phyloP scores from a whole-genome alignment of 1,284 basidiomycete genomes.

The Trametes polyzona region DNA sequence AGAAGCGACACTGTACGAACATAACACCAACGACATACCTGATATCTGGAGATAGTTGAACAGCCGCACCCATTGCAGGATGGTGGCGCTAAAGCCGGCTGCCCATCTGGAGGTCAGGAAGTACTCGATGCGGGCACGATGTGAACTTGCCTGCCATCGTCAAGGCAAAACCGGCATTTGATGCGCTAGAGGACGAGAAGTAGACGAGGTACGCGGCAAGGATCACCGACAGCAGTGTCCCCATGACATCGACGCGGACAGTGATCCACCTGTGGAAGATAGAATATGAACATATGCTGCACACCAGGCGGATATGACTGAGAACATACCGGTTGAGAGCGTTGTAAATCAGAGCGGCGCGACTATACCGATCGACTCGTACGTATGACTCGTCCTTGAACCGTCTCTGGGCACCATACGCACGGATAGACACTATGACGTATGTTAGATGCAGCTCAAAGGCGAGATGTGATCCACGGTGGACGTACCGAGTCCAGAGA shows the following conservation, averaged over 20 bases:
- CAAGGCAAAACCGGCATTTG: conserved; percentile 53
- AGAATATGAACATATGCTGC: neutral
- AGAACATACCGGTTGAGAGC: conserved; percentile 52
- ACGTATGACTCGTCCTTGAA: conserved; percentile 49
- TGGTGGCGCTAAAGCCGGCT: conserved; percentile 60
- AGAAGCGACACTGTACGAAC: neutral
- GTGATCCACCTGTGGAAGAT: conserved; percentile 20
- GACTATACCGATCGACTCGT: conserved; percentile 53
- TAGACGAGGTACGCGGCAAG: conserved; percentile 62
- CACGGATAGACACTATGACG: conserved; percentile 58
- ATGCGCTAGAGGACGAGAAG: conserved; percentile 42
- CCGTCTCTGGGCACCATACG: conserved; percentile 54
- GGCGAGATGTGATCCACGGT: too few species aligned
- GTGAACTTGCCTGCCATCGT: conserved; percentile 46
- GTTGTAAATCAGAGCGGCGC: conserved; percentile 51
- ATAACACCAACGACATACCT: conserved; percentile 35
- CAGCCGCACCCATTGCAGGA: conserved; percentile 56
- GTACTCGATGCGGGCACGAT: too few species aligned
- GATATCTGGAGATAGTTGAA: conserved; percentile 63
- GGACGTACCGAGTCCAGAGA: conserved; percentile 62
- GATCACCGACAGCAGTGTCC: conserved; percentile 50
- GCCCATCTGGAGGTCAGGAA: neutral
- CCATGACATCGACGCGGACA: conserved; percentile 47
- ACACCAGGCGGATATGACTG: neutral
- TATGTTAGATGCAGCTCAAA: too few species aligned